A percentile compares a stretch with the other conserved stretches of the same genome.
These are phyloP conservation scores for Coemansia sp. DNA, from an alignment of 192 early-diverging fungal genomes.

Conservation along the genomic window DNA sequence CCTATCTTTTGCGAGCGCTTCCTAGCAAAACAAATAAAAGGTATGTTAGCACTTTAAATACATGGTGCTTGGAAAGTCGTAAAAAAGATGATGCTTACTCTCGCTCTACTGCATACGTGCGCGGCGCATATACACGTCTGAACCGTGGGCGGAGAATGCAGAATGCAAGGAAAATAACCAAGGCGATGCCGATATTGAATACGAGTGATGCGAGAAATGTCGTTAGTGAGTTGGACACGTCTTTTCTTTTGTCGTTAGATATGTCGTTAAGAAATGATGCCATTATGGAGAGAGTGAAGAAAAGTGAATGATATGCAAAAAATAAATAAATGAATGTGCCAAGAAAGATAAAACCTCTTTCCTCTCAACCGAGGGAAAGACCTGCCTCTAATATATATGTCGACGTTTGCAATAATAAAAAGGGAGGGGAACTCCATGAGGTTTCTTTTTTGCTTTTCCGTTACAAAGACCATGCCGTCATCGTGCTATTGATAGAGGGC, in stretches of 20 bases:
- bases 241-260: background rate
- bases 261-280: background rate
- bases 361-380: background rate
- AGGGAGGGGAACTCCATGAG: background rate
- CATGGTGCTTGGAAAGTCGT: too few species aligned
- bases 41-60: too few species aligned
- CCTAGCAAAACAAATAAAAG: constrained; percentile 7
- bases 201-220: constrained; percentile 68
- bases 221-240: constrained; percentile 48
- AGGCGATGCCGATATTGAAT: constrained; percentile 62
- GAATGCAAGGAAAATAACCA: constrained; percentile 60
- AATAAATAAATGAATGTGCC: constrained; percentile 1
- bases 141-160: constrained; percentile 63
- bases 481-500: background rate
- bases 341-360: background rate
- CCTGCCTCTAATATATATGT: background rate
- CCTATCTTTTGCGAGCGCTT: constrained; percentile 57
- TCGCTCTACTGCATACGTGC: constrained; percentile 62
- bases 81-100: too few species aligned
- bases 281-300: background rate
- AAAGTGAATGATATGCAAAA: background rate
- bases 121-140: constrained; percentile 69
- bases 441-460: background rate
- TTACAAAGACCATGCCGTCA: constrained; percentile 3
- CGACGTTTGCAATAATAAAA: too few species aligned